Percentiles rank a stretch among this genome's conserved stretches.
phyloP scores from a whole-genome alignment of 2,329 filamentous ascomycete genomes.

The Metarhizium robertsii region DNA sequence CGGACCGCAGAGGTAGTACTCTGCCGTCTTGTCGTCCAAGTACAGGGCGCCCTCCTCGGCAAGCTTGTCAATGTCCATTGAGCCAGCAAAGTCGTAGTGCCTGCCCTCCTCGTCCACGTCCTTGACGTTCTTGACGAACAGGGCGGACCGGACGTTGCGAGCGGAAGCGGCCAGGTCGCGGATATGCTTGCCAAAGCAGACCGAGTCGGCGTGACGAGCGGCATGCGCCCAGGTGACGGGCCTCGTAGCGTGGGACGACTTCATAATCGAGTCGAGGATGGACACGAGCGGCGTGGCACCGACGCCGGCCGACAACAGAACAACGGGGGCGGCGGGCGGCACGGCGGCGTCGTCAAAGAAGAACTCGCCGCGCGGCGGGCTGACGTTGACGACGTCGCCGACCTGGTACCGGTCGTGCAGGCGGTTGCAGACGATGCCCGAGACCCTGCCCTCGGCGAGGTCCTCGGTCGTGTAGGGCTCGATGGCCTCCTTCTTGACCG shows the following conservation, averaged over 20 bases:
- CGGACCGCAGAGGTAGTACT: conserved; percentile 65
- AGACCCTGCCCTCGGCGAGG: conserved; percentile 22
- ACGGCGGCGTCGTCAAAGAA: conserved; percentile 40
- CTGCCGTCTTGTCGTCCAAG: conserved; percentile 38
- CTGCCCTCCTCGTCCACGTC: conserved; percentile 33
- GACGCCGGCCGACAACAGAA: conserved; percentile 59
- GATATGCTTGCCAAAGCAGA: conserved; percentile 47
- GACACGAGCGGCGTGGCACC: conserved; percentile 58
- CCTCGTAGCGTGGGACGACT: conserved; percentile 21
- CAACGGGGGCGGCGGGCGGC: conserved; percentile 42
- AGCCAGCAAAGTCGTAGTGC: conserved; percentile 48
- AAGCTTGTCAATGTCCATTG: conserved; percentile 45
- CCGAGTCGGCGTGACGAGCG: conserved; percentile 37
- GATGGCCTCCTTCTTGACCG: conserved; percentile 55
- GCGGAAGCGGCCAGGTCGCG: conserved; percentile 25
- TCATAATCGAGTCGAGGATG: conserved; percentile 49
- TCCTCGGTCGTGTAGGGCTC: conserved; percentile 18
- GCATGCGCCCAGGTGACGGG: conserved; percentile 56
- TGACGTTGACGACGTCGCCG: conserved; percentile 45
- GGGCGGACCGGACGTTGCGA: conserved; percentile 19
- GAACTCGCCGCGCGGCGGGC: conserved; percentile 52
- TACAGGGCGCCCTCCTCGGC: conserved; percentile 40
- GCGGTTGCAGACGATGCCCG: conserved; percentile 43
- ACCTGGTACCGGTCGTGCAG: conserved; percentile 38
- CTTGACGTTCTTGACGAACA: conserved; percentile 44